A percentile compares a stretch with the other conserved stretches of the same genome.
These are phyloP conservation scores for Starmera dryadoides DNA, from an alignment of 805 yeast genomes.

Conservation along the genomic window DNA sequence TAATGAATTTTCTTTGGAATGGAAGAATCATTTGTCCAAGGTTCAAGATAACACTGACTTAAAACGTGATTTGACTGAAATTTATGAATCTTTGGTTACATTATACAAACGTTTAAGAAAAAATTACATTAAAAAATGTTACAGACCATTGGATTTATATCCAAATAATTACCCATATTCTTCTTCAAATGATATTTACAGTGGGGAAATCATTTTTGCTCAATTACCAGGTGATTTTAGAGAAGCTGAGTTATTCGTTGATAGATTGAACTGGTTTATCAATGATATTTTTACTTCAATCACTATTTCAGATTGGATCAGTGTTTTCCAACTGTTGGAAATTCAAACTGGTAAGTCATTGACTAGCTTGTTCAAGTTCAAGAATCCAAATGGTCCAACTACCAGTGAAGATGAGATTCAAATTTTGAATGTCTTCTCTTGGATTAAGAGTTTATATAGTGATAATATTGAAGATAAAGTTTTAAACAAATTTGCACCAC, in stretches of 20 bases:
- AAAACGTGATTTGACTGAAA: slow-evolving; percentile 20
- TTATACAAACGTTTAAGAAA: slow-evolving; percentile 63
- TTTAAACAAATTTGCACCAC: slow-evolving; percentile 52
- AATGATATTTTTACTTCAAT: slow-evolving; percentile 49
- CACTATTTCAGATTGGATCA: slow-evolving; percentile 70
- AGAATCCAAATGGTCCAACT: slow-evolving; percentile 25
- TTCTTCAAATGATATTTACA: neutral
- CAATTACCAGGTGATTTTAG: slow-evolving; percentile 29
- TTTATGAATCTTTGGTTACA: slow-evolving; percentile 24
- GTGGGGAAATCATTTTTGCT: neutral
- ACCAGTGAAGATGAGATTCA: slow-evolving; percentile 46
- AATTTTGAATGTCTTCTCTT: slow-evolving; percentile 62
- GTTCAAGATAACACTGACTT: slow-evolving; percentile 13
- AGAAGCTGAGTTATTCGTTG: slow-evolving; percentile 54
- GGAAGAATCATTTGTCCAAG: slow-evolving; percentile 32
- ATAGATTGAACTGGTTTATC: slow-evolving; percentile 55
- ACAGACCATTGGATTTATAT: slow-evolving; percentile 41
- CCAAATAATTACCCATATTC: slow-evolving; percentile 6
- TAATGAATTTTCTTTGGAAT: slow-evolving; percentile 47
- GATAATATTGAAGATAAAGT: slow-evolving; percentile 36
- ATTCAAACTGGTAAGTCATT: slow-evolving; percentile 51
- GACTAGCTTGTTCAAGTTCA: slow-evolving; percentile 48
- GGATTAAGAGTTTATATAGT: slow-evolving; percentile 51
- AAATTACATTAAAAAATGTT: slow-evolving; percentile 60
- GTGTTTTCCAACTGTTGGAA: slow-evolving; percentile 67